Evolutionary conservation across 345 rosid species (phyloP), one percentile per base, ranked within the genome.

Genomic region (Hibiscus mutabilis): DNA sequence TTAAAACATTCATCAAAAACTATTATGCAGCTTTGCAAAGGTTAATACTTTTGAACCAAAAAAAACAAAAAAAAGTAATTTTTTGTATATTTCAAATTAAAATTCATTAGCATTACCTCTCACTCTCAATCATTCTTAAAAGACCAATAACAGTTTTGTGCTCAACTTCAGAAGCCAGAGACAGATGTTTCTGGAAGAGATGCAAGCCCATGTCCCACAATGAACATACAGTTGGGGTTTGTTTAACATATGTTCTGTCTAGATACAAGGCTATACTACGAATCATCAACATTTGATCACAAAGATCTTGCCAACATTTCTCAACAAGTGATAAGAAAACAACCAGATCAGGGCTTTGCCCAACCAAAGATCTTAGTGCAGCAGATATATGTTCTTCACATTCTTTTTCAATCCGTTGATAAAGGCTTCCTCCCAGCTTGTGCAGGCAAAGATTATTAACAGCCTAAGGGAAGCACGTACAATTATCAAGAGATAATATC

Each of bases 121-220:
- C 99, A 63, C 82, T 88, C 86, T 94, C 97, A 8, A 77, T 91
- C 95, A 88, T 89, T 73, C 91, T 86, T 73, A 94, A 81, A 75
- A 93, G 94, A 69, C 96, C 98, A 14, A 88, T 89, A 71, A 93
- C 97, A 73, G 91, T 91, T 86, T 92, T 88, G 82, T 89, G 96
- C 82, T 93, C 95, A 74, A 93, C 98, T 82, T 93, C 98, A 40
- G 86, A 79, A 73, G 86, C 84, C 71, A 89, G 61, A 70, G 93
- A 85, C 77, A 94, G 96, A 83, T 91, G 89, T 83, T 89, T 92
- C 55, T 90, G 84, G 77, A 92, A 95, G 75, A 95, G 97, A 65
- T 89, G 98, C 88, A 95, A 81, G 66, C 99, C 99, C 99, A 95
- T 90, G 80, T 92, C 98, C 99, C 98, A 95, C 69, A 95, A 75